Evolutionary conservation across 2,329 filamentous ascomycete species (phyloP).

Genomic region (Colletotrichum tanaceti): DNA sequence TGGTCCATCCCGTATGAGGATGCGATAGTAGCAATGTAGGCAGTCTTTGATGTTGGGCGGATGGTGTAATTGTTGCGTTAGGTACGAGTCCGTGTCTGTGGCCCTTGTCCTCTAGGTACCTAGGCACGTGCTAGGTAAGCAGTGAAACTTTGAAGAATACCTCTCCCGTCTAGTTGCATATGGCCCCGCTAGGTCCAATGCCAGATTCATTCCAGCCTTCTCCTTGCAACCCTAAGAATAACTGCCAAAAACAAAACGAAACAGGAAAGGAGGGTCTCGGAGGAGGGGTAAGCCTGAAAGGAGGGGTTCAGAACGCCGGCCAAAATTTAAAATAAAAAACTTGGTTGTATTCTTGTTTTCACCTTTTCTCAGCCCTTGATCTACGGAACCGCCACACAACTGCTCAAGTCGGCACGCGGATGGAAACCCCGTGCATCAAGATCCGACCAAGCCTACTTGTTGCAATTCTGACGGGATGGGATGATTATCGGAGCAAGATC

Average conservation of each 20-base stretch:
- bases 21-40: too few relatives aligned
- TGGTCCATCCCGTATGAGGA: too few relatives aligned
- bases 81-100: too few relatives aligned
- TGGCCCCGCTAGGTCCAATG: conserved; percentile 24
- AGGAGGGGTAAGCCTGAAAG: background rate
- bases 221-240: conserved; percentile 38
- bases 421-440: background rate
- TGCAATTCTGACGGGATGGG: background rate
- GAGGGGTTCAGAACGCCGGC: background rate
- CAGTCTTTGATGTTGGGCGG: too few relatives aligned
- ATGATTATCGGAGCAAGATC: background rate
- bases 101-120: too few relatives aligned
- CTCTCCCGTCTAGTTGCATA: conserved; percentile 24
- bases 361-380: conserved; percentile 17
- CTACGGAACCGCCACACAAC: conserved; percentile 6
- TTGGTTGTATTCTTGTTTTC: background rate
- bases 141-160: too few relatives aligned
- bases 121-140: too few relatives aligned
- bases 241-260: conserved; percentile 38
- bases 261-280: conserved; percentile 20
- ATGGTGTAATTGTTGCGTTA: too few relatives aligned
- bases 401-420: background rate
- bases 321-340: background rate
- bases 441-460: background rate
- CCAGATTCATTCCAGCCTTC: conserved; percentile 14